These are phyloP conservation scores for Trichoderma afroharzianum DNA, from an alignment of 2,329 filamentous ascomycete genomes.

Conservation along the genomic window DNA sequence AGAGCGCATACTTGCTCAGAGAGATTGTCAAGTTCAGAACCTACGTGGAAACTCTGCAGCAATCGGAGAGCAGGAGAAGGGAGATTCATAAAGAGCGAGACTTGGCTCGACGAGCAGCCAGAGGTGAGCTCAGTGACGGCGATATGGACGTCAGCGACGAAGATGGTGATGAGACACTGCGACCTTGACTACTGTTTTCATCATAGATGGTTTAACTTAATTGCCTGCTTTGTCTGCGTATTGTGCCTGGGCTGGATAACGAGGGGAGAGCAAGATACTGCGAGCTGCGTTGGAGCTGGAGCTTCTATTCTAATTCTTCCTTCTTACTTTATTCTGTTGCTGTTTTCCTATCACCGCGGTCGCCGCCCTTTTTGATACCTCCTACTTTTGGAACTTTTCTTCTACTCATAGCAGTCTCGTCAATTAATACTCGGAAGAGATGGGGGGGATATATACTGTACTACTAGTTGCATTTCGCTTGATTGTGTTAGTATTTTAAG, in stretches of 20 bases:
- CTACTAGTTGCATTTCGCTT: constrained; percentile 11
- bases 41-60: constrained; percentile 81
- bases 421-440: not conserved
- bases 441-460: constrained; percentile 4
- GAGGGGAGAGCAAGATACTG: not conserved
- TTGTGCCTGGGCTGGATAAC: not conserved
- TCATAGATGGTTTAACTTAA: not conserved
- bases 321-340: not conserved
- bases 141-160: constrained; percentile 35
- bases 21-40: constrained; percentile 97
- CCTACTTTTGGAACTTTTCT: constrained; percentile 1
- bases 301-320: not conserved
- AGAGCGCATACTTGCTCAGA: constrained; percentile 82
- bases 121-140: constrained; percentile 43
- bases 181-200: constrained; percentile 24
- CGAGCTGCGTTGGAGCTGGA: not conserved
- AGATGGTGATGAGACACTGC: constrained; percentile 35
- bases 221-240: not conserved
- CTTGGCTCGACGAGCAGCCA: constrained; percentile 46
- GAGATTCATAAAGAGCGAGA: constrained; percentile 66
- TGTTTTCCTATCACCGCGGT: not conserved
- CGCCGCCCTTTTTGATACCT: constrained; percentile 1
- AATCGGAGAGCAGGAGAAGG: constrained; percentile 65
- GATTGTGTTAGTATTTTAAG: constrained; percentile 7
- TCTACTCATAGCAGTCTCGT: constrained; percentile 3